Evolutionary conservation across 2,329 filamentous ascomycete species (phyloP).

Genomic region (Curvularia hawaiiensis): DNA sequence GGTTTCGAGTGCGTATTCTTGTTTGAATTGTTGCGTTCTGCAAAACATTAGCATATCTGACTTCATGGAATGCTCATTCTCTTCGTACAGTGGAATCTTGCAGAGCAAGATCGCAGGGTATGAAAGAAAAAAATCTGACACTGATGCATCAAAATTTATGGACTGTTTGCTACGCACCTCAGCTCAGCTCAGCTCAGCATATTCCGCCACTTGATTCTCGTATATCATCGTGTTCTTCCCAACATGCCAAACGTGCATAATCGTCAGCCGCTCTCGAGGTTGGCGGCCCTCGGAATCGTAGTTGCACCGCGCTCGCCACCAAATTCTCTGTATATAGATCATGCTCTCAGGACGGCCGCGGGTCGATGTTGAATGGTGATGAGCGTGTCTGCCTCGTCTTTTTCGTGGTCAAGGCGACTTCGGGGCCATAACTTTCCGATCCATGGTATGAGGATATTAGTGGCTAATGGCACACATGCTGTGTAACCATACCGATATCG

Average conservation of each 20-base stretch:
- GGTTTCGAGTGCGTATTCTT: neutral
- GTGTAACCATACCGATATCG: constrained; percentile 14
- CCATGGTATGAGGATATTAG: constrained; percentile 3
- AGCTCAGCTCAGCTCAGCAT: constrained; percentile 10
- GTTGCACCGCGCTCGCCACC: constrained; percentile 12
- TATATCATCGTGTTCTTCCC: constrained; percentile 8
- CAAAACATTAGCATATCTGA: neutral
- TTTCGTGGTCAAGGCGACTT: constrained; percentile 13
- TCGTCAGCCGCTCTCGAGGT: constrained; percentile 4
- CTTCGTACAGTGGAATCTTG: neutral
- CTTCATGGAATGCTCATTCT: neutral
- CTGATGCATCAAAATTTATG: constrained; percentile 1
- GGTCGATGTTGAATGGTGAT: neutral
- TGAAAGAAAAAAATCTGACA: neutral
- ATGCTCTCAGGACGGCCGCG: neutral
- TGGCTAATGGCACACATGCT: constrained; percentile 7
- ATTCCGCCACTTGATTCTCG: constrained; percentile 13
- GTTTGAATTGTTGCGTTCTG: neutral
- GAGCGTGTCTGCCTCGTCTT: neutral
- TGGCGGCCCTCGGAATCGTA: constrained; percentile 1
- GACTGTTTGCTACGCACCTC: constrained; percentile 3
- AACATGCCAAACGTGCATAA: constrained; percentile 16
- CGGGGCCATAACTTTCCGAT: constrained; percentile 1
- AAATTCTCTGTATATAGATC: neutral
- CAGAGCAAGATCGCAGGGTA: neutral